A percentile compares a stretch with the other conserved stretches of the same genome.
These are phyloP conservation scores for Ceratocystis smalleyi DNA, from an alignment of 2,329 filamentous ascomycete species.

Conservation along the genomic window DNA sequence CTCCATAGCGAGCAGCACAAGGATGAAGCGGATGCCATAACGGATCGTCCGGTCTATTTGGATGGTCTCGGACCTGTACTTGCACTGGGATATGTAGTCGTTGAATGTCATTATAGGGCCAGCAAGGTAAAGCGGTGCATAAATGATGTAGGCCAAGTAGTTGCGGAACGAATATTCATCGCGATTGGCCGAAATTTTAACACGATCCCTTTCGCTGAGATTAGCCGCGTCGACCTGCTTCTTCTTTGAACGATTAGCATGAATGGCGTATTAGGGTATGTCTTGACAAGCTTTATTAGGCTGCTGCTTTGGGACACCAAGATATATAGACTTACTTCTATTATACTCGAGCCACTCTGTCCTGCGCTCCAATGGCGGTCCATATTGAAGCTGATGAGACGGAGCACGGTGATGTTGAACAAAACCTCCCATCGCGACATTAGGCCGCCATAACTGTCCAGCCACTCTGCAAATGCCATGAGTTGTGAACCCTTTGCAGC, in stretches of 20 bases:
- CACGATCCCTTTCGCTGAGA: conserved; percentile 76
- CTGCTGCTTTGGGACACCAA: not conserved
- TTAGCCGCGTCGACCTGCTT: conserved; percentile 81
- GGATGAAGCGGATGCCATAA: conserved; percentile 68
- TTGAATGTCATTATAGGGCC: conserved; percentile 96
- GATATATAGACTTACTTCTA: conserved; percentile 53
- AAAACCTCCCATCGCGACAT: conserved; percentile 88
- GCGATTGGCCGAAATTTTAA: conserved; percentile 56
- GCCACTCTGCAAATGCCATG: conserved; percentile 48
- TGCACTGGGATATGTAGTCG: conserved; percentile 80
- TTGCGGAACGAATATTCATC: conserved; percentile 66
- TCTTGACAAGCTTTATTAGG: not conserved
- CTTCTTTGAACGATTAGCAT: conserved; percentile 71
- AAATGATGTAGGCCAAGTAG: conserved; percentile 78
- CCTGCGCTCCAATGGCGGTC: conserved; percentile 89
- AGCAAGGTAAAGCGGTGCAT: conserved; percentile 81
- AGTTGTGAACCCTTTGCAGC: conserved; percentile 26
- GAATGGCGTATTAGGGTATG: not conserved
- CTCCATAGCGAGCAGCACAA: conserved; percentile 79
- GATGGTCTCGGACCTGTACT: conserved; percentile 57
- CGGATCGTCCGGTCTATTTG: conserved; percentile 54
- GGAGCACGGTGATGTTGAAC: conserved; percentile 88
- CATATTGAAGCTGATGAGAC: conserved; percentile 90
- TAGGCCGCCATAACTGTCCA: conserved; percentile 72
- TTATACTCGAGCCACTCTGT: conserved; percentile 39